Evolutionary conservation across 2,329 filamentous ascomycete genomes (phyloP), one percentile per base, ranked within the genome.

Genomic region (Scytalidium sp.): DNA sequence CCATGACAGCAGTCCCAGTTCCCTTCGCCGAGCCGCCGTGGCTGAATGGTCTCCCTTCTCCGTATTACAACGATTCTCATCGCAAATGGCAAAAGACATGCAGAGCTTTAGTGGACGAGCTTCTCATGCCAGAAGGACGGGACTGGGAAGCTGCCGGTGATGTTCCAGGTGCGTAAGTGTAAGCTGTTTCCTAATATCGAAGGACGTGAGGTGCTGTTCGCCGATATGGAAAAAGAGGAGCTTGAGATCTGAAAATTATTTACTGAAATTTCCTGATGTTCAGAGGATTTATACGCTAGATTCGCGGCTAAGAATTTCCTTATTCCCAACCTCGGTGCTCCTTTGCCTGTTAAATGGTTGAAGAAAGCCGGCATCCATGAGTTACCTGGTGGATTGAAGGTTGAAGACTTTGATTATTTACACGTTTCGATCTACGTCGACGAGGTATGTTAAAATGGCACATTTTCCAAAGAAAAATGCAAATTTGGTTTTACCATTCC

Each of bases 1-100:
- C n/a, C 13, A 36, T 36, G 32, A n/a, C 32, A n/a, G 3, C 22
- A n/a, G 45, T 56, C 6, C 49, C 55, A 46, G 65, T 88, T 21
- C 87, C 87, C 45, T 88, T 90, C 70, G 83, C 84, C 4, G 87
- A 91, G 59, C 87, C 87, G 1, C 79, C 86, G 1, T 90, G 85
- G 70, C 75, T 90, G 43, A 75, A 74, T 58, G 85, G 85, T 46
- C 73, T 89, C 2, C 87, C 87, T 0, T 87, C 84, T 0, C 82
- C 87, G 11, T 87, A 89, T 70, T 88, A 87, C 70, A 84, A 78
- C 20, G 73, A 78, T 3, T 81, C 82, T 3, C 86, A 90, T 63
- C 71, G 74, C 13, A 71, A 70, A 61, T 89, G 84, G 74, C 87
- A 91, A 64, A 80, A 82, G 63, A 80, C 78, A 55, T 85, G 84